Base-by-base conservation (phyloP, 805 yeast species). In the Starmerella floris region DNA sequence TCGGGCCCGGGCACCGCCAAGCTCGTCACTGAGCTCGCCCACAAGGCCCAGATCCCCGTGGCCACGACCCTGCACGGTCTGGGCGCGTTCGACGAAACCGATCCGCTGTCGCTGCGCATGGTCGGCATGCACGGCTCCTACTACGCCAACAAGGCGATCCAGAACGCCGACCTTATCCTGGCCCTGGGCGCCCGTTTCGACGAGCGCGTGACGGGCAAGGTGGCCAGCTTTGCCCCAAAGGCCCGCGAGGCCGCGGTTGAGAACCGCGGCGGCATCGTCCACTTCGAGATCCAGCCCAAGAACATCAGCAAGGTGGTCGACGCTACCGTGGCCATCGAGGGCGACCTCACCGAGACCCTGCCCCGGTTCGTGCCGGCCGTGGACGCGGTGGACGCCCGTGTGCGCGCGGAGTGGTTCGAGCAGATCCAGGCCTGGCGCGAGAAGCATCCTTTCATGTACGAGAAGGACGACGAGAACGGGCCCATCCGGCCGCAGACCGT, bases 121-220 rank as follows among this genome's bases (percentile, higher is more conserved):
- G 73, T 91, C 53, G 98, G 98, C 56, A 91, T 91, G 98, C 98
- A 91, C 65, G 98, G 98, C 51, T 73, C 78, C 48, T 95, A 85
- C 39, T 84, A 85, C 55, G 98, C 98, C 54, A 91, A 91, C 70
- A 62, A 81, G 57, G 93, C 97, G 41, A 79, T 91, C 54, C 98
- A 91, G 68, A 70, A 76, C 46, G 95, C 97, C 32, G 98, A 91
- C 64, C 68, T 87, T 56, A 83, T 91, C 59, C 66, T 91, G 49
- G 97, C 97, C 16, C 70, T 91, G 35, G 98, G 98, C 60, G 95
- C 97, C 30, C 76, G 98, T 62, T 91, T 91, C 57, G 98, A 91
- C 65, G 98, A 91, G 68, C 87, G 98, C 70, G 98, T 91, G 55
- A 91, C 98, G 34, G 79, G 91, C 57, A 74, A 74, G 57, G 69